Base-by-base conservation (phyloP, 129 eudicot species). In the Logfia minima region DNA sequence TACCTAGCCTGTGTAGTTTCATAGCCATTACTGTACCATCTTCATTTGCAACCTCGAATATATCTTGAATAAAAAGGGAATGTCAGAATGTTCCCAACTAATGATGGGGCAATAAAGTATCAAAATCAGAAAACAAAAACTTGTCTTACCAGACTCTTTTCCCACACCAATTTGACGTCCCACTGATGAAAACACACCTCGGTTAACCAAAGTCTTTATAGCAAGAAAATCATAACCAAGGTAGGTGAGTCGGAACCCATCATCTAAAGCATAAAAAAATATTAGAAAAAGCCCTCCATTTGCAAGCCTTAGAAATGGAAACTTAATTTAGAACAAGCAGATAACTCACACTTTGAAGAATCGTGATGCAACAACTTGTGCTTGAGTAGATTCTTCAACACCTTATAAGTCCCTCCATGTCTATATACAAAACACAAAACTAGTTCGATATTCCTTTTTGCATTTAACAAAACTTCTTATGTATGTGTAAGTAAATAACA, bases 161-260 rank as follows among this genome's bases (percentile, higher is more conserved):
- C 98, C 97, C 4, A 91, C 96, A 53, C 98, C 98, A 83, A 94
- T 89, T 86, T 94, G 96, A 34, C 98, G 96, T 67, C 98, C 98
- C 71, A 94, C 98, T 0, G 93, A 68, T 66, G 86, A 76, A 73
- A 94, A 89, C 3, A 94, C 86, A 23, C 98, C 98, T 68, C 98
- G 87, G 79, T 91, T 94, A 16, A 94, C 97, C 89, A 94, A 9
- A 10, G 97, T 84, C 84, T 91, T 94, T 43, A 94, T 94, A 21
- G 98, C 97, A 80, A 94, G 98, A 83, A 89, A 94, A 83, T 94
- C 98, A 26, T 94, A 94, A 69, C 97, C 98, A 61, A 94, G 90
- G 83, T 94, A 94, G 3, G 98, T 94, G 8, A 94, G 88, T 59
- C 98, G 85, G 83, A 88, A 94, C 14, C 98, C 98, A 83, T 94